These are phyloP conservation scores for Psidium friedrichsthalianum DNA, from an alignment of 345 rosid species.

Conservation along the genomic window DNA sequence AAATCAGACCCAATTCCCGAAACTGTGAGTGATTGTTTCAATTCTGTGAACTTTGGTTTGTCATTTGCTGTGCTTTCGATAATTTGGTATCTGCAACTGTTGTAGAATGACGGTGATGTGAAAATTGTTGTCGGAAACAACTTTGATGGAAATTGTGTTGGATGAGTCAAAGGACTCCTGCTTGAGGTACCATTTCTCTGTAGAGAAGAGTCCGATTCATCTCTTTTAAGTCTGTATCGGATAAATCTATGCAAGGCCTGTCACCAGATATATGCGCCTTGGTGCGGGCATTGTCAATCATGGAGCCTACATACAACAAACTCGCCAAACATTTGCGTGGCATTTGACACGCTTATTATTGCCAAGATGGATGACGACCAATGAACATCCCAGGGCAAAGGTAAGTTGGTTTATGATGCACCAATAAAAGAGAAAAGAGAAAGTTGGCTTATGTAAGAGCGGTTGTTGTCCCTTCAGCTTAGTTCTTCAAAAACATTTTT, in stretches of 20 bases:
- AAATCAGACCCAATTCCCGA: slow-evolving; percentile 95
- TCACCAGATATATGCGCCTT: slow-evolving; percentile 85
- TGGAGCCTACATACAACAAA: slow-evolving; percentile 88
- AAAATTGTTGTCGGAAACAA: slow-evolving; percentile 90
- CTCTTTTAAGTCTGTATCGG: background rate
- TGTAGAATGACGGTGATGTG: slow-evolving; percentile 91
- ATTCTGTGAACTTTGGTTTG: background rate
- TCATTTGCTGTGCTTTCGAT: slow-evolving; percentile 2
- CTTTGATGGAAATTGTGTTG: slow-evolving; percentile 84
- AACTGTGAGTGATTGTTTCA: slow-evolving; percentile 35
- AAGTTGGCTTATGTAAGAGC: background rate
- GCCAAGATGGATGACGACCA: slow-evolving; percentile 99
- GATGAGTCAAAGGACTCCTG: slow-evolving; percentile 93
- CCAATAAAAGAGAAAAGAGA: background rate
- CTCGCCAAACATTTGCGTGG: slow-evolving; percentile 77
- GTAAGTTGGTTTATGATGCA: slow-evolving; percentile 19
- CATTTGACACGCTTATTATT: slow-evolving; percentile 78
- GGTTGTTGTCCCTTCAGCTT: background rate
- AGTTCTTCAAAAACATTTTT: background rate
- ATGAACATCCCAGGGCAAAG: slow-evolving; percentile 98
- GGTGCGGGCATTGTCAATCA: slow-evolving; percentile 99
- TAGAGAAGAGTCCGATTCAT: background rate
- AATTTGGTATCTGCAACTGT: background rate
- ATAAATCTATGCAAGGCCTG: background rate
- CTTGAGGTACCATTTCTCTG: slow-evolving; percentile 58